Evolutionary conservation across 768 basidiomycete genomes (phyloP), one percentile per base, ranked within the genome.

Genomic region (Kwoniella dendrophila): DNA sequence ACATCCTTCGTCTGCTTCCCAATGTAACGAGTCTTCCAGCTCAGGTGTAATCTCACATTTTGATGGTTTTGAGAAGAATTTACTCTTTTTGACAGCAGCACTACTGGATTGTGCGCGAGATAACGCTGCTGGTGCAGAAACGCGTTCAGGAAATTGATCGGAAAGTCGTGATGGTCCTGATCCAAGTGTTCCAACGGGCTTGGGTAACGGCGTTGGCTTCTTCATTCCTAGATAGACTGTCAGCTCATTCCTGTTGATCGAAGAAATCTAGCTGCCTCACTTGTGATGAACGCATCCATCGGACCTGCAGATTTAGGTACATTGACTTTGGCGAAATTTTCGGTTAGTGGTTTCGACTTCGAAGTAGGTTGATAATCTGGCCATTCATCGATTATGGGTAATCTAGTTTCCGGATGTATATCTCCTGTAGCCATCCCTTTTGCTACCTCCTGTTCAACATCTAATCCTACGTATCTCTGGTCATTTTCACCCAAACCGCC

Each of bases 371-470:
- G n/a, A 44, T 61, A 75, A 27, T 71, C 70, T n/a, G 76, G 74
- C 74, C 78, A 79, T 50, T 66, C 59, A 55, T 79, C 78, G 29
- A 71, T 66, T 18, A 79, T 70, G 6, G 61, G 63, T 30, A 63
- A 45, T 48, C 66, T 54, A 5, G 76, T 79, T 59, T 77, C 76
- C 7, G 78, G 78, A 56, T 79, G 78, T 24, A 77, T 36, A 43
- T 75, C 67, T 3, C 78, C 78, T 12, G 26, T 53, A 12, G 78
- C 78, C 38, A 79, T 72, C 1, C 74, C 76, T 47, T 51, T 45
- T 18, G 76, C 76, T 18, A 74, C 64, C 3, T 67, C 64, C 4
- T 66, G 52, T 3, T 56, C 43, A 7, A 76, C 58, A 57, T 79
- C 74, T 26, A 73, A 58, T 51, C 78, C 78, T 22, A 79, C 70